Base-by-base conservation (phyloP, 345 rosid genomes). In the Citrus reticulata region DNA sequence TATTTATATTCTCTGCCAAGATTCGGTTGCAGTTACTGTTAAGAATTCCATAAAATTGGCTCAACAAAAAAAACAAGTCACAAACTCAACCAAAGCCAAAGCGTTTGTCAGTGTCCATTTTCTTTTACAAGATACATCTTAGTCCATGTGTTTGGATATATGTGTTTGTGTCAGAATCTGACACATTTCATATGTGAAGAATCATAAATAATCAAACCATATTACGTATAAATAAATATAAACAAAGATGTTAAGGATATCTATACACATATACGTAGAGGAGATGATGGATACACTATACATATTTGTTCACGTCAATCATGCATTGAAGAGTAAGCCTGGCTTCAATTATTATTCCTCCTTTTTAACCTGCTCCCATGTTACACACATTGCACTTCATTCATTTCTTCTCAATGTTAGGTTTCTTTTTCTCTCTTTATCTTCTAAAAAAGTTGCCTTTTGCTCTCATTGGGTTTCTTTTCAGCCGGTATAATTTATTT, bases 361-460 rank as follows among this genome's bases (percentile, higher is more conserved):
- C 68, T 51, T 57, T 72, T 49, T 11, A 29, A 27, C 37, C 2
- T 76, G 30, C 81, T 75, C 39, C 79, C 81, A 70, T 65, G 77
- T 78, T 27, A 11, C 69, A 24, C 9, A 4, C 60, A 7, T 34
- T 27, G 67, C 57, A 3, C 25, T 75, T n/a, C 27, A 6, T 64
- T 64, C 71, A 73, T 60, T 75, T 75, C 72, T 75, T 65, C 71
- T 49, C 35, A 30, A 63, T 34, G 39, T 9, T 54, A 3, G 17
- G 51, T 61, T 62, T 62, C 62, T 66, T 20, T 32, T 58, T 22
- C 70, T 29, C 65, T 66, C 32, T 46, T 24, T 16, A 9, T 68
- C 84, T 57, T 61, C 79, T 29, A 74, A 32, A 58, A 85, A 82
- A 55, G 72, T 72, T 34, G 63, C 42, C 76, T 84, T 81, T 71